A percentile compares a stretch with the other conserved stretches of the same genome.
These are phyloP conservation scores for Hemisphaericaspora subhashii DNA, from an alignment of 1,139 yeast genomes.

Conservation along the genomic window DNA sequence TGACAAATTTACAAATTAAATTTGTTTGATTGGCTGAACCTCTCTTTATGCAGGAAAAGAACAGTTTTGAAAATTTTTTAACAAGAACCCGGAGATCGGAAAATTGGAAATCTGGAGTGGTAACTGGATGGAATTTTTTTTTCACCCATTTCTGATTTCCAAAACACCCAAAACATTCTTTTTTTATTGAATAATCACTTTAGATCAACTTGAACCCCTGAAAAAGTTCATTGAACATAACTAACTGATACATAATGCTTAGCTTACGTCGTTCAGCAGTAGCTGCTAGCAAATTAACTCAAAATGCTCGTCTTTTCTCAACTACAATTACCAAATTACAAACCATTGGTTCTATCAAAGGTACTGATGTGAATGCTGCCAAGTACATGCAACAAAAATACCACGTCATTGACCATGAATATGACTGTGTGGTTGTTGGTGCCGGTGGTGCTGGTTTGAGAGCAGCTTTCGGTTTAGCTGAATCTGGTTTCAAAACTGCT, in stretches of 20 bases:
- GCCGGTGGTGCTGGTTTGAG: constrained; percentile 99
- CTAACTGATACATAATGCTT: constrained; percentile 7
- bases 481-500: constrained; percentile 96
- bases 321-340: constrained; percentile 20
- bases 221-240: background rate
- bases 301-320: constrained; percentile 23
- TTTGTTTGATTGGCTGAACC: constrained; percentile 1
- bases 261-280: constrained; percentile 14
- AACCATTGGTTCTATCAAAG: constrained; percentile 49
- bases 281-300: constrained; percentile 10
- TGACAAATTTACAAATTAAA: constrained; percentile 1
- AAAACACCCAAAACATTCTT: background rate
- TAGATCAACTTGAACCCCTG: background rate
- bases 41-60: background rate
- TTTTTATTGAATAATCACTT: too few relatives aligned
- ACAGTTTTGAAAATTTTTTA: background rate
- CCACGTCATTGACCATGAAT: constrained; percentile 93
- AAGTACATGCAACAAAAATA: constrained; percentile 67
- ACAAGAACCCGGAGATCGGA: constrained; percentile 1
- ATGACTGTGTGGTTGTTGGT: constrained; percentile 96
- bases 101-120: constrained; percentile 1
- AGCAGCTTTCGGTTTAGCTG: constrained; percentile 96
- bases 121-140: constrained; percentile 2
- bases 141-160: background rate
- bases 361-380: constrained; percentile 46